phyloP scores from a whole-genome alignment of 2,329 filamentous ascomycete species.

The Didymellaceae sp. region DNA sequence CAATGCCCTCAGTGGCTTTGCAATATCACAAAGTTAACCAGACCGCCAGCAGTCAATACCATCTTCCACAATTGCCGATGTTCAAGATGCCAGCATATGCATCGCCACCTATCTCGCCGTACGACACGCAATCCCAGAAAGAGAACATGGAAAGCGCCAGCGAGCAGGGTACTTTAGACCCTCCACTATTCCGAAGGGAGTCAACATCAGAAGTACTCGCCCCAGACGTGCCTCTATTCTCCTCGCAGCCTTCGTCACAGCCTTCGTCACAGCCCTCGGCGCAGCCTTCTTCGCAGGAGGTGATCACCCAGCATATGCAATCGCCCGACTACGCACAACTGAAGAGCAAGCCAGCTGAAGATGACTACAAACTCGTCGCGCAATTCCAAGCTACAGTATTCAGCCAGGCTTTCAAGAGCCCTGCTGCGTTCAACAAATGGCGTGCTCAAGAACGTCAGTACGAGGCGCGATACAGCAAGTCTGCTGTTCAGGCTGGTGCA shows the following conservation, averaged over 20 bases:
- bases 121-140: slow-evolving; percentile 44
- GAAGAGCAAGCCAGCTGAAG: slow-evolving; percentile 41
- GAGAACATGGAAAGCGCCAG: slow-evolving; percentile 43
- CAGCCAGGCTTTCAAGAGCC: slow-evolving; percentile 49
- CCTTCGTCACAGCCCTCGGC: slow-evolving; percentile 1
- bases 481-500: slow-evolving; percentile 48
- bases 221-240: slow-evolving; percentile 46
- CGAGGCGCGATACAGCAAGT: slow-evolving; percentile 53
- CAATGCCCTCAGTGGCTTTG: slow-evolving; percentile 30
- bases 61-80: slow-evolving; percentile 19
- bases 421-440: slow-evolving; percentile 37
- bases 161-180: slow-evolving; percentile 42
- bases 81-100: slow-evolving; percentile 40
- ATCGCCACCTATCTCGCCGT: slow-evolving; percentile 51
- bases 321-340: slow-evolving; percentile 38
- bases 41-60: slow-evolving; percentile 25
- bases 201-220: slow-evolving; percentile 33
- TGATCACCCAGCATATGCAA: slow-evolving; percentile 47
- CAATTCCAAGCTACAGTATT: slow-evolving; percentile 44
- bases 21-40: slow-evolving; percentile 21
- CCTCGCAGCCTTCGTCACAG: slow-evolving; percentile 16
- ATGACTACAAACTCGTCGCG: slow-evolving; percentile 47
- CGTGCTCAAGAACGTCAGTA: slow-evolving; percentile 57
- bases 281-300: slow-evolving; percentile 25
- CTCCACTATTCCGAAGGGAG: slow-evolving; percentile 41